Evolutionary conservation across 2,329 filamentous ascomycete genomes (phyloP), one percentile per base, ranked within the genome.

Genomic region (Diaporthe capsici): DNA sequence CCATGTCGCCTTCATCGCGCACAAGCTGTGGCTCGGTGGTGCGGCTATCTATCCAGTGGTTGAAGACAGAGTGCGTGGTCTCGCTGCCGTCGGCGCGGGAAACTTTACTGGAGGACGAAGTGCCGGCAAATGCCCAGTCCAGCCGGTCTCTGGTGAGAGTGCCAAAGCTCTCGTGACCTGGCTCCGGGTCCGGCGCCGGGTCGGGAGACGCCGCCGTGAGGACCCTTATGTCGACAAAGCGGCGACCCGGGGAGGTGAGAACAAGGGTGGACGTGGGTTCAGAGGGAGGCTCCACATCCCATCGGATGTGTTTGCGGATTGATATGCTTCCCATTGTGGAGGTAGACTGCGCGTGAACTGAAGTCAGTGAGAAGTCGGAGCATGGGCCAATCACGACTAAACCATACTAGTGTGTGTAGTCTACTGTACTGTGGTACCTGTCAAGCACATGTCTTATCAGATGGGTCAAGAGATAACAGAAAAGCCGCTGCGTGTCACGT

Each of bases 61-160:
- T 81, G 88, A 91, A 94, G 0, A 80, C 82, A 0, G 86, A 85
- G 78, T 85, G 85, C 1, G 80, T 81, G 63, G 83, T 74, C 70
- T 15, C 74, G 44, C 57, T 76, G 44, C 81, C 80, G 12, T 79
- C 76, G 55, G 81, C 81, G 51, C 84, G 79, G 6, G 80, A 76
- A 15, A 77, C 76, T 7, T 79, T 74, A 39, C 79, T 77, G 0
- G 85, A 87, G 0, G 84, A 85, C 0, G 90, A 90, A 1, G 82
- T 86, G 2, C 92, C 92, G 0, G 89, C 90, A 78, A 94, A 92
- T 5, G 89, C 92, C 92, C 92, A 94, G 78, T 94, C 91, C 2
- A 94, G 85, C 0, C 84, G 80, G 25, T 82, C 77, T 7, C 68
- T 65, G 10, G 76, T 42, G 25, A 78, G 55, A 22, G 10, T 15